Conservation (phyloP, 1,139 yeast genomes). For the Blastobotrys persicus region DNA sequence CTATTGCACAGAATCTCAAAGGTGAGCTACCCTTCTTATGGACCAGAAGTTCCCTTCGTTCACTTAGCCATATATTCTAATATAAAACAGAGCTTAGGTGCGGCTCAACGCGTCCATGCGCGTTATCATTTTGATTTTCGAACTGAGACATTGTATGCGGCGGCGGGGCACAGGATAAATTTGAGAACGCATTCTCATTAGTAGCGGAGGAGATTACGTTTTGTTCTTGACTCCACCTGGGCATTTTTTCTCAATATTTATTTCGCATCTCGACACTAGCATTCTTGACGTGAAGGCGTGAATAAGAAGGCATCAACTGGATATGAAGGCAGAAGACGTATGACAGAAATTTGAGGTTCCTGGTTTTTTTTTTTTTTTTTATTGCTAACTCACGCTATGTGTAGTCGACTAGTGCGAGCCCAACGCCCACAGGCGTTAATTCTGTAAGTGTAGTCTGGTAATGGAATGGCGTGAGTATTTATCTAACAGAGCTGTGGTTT, state of each 20-base stretch:
- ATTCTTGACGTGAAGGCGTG: too few relatives aligned
- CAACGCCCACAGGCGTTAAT: slow-evolving; percentile 1
- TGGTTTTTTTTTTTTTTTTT: slow-evolving; percentile 5
- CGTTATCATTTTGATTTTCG: not conserved
- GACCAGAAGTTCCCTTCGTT: too few relatives aligned
- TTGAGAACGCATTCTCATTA: not conserved
- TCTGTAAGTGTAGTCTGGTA: slow-evolving; percentile 11
- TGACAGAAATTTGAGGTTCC: too few relatives aligned
- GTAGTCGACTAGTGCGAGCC: slow-evolving; percentile 3
- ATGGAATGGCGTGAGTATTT: slow-evolving; percentile 10
- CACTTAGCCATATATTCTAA: too few relatives aligned
- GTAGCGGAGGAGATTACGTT: not conserved
- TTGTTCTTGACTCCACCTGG: too few relatives aligned
- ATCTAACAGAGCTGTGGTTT: not conserved
- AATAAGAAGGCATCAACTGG: too few relatives aligned
- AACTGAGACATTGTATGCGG: not conserved
- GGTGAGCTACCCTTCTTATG: not conserved
- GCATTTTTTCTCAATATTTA: too few relatives aligned
- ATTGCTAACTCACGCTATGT: not conserved
- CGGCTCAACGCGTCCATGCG: not conserved
- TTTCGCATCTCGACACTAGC: too few relatives aligned
- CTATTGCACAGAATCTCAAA: too few relatives aligned
- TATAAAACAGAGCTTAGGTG: not conserved
- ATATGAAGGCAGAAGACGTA: too few relatives aligned
- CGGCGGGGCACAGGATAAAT: not conserved